Conservation (phyloP, 1,284 basidiomycete genomes). For the Tilletia horrida region DNA sequence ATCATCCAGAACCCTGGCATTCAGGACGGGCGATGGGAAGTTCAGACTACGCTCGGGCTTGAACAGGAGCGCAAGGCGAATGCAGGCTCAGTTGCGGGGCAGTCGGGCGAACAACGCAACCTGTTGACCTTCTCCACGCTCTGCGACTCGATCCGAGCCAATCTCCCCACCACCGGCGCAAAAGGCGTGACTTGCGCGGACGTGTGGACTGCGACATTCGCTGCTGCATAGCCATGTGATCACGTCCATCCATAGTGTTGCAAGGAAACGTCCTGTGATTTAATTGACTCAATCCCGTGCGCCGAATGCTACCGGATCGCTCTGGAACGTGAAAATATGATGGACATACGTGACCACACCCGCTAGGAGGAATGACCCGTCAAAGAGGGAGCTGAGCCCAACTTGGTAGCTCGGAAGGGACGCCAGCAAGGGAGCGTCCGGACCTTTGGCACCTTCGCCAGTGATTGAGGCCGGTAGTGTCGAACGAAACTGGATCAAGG, state of each 20-base stretch:
- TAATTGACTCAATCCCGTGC: constrained; percentile 1
- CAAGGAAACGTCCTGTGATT: no score
- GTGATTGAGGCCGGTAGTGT: constrained; percentile 35
- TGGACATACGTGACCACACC: constrained; percentile 30
- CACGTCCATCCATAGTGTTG: no score
- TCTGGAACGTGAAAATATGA: not conserved
- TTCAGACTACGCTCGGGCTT: constrained; percentile 34
- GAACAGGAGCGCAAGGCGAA: constrained; percentile 34
- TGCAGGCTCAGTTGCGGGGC: constrained; percentile 20
- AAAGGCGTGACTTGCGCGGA: constrained; percentile 15
- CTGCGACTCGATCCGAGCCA: constrained; percentile 9
- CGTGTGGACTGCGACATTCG: constrained; percentile 5
- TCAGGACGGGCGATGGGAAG: constrained; percentile 58
- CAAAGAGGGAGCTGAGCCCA: constrained; percentile 56
- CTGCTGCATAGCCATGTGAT: not conserved
- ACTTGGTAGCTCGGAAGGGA: constrained; percentile 56
- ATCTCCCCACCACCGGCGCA: not conserved
- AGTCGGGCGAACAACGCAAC: constrained; percentile 40
- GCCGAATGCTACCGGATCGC: constrained; percentile 2
- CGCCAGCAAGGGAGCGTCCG: constrained; percentile 48
- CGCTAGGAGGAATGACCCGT: constrained; percentile 54
- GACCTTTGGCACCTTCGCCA: not conserved
- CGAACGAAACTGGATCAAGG: constrained; percentile 56
- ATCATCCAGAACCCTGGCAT: constrained; percentile 49
- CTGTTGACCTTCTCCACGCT: constrained; percentile 9